phyloP scores from a whole-genome alignment of 2,329 filamentous ascomycete species.

The Phialemoniopsis sp. region DNA sequence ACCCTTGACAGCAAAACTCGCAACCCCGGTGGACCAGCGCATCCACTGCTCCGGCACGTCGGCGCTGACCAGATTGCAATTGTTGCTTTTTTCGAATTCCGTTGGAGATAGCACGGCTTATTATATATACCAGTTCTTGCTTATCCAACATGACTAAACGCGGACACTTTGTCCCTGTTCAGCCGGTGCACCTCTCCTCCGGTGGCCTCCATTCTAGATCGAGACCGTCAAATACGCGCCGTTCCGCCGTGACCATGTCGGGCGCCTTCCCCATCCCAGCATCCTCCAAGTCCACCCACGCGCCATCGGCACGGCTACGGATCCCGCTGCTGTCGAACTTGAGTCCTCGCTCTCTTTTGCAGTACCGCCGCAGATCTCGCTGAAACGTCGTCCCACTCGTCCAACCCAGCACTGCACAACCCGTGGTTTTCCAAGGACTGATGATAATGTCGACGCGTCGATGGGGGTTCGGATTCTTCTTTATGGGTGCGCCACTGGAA shows the following conservation, averaged over 20 bases:
- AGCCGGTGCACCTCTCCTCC: slow-evolving; percentile 64
- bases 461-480: slow-evolving; percentile 69
- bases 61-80: too few relatives aligned
- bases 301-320: slow-evolving; percentile 59
- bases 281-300: slow-evolving; percentile 69
- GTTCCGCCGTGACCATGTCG: slow-evolving; percentile 71
- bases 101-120: too few relatives aligned
- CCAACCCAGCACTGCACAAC: slow-evolving; percentile 88
- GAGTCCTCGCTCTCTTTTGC: slow-evolving; percentile 65
- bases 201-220: slow-evolving; percentile 65
- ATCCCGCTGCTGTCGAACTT: slow-evolving; percentile 94
- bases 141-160: too few relatives aligned
- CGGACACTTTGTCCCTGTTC: slow-evolving; percentile 11
- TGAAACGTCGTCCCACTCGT: slow-evolving; percentile 86
- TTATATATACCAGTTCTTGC: too few relatives aligned
- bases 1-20: too few relatives aligned
- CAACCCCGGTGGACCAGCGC: too few relatives aligned
- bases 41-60: too few relatives aligned
- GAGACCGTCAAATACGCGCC: slow-evolving; percentile 73
- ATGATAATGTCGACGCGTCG: slow-evolving; percentile 90
- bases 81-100: too few relatives aligned
- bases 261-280: slow-evolving; percentile 41
- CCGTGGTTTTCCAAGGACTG: slow-evolving; percentile 81
- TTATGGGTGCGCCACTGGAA: slow-evolving; percentile 3
- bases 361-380: slow-evolving; percentile 77